These are phyloP conservation scores for Wickerhamomyces ciferrii DNA, from an alignment of 805 yeast species.

Conservation along the genomic window DNA sequence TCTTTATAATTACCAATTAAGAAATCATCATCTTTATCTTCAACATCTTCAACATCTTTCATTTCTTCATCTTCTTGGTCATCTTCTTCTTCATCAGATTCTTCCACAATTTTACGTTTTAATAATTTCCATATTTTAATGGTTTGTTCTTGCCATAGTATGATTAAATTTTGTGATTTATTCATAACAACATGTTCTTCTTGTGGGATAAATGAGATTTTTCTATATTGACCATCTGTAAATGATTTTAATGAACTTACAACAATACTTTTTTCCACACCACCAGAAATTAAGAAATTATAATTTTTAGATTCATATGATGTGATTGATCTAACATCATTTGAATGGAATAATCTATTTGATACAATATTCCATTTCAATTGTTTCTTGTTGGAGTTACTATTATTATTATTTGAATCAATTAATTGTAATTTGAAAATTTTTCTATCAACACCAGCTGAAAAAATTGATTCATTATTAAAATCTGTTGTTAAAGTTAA, in stretches of 20 bases:
- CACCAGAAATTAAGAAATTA: slow-evolving; percentile 73
- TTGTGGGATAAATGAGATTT: slow-evolving; percentile 61
- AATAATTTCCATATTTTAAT: slow-evolving; percentile 75
- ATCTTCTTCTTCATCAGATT: slow-evolving; percentile 10
- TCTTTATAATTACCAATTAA: slow-evolving; percentile 18
- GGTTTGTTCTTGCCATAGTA: slow-evolving; percentile 78
- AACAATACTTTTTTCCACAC: slow-evolving; percentile 67
- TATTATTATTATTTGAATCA: slow-evolving; percentile 2
- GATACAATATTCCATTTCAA: slow-evolving; percentile 71
- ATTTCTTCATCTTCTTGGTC: not conserved
- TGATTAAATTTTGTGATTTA: slow-evolving; percentile 43
- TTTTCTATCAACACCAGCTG: slow-evolving; percentile 93
- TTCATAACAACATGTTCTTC: slow-evolving; percentile 46
- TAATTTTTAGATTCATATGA: slow-evolving; percentile 64
- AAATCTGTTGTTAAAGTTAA: slow-evolving; percentile 62
- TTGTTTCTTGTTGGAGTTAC: slow-evolving; percentile 34
- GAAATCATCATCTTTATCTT: slow-evolving; percentile 3
- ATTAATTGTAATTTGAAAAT: slow-evolving; percentile 56
- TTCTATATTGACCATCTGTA: slow-evolving; percentile 63
- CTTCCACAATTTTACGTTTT: slow-evolving; percentile 15
- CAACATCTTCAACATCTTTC: slow-evolving; percentile 11
- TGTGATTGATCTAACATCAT: slow-evolving; percentile 76
- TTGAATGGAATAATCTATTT: slow-evolving; percentile 78
- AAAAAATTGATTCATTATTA: slow-evolving; percentile 59
- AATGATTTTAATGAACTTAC: slow-evolving; percentile 63